These are phyloP conservation scores for Macrolepiota dolichaula DNA, from an alignment of 768 basidiomycete genomes.

Conservation along the genomic window DNA sequence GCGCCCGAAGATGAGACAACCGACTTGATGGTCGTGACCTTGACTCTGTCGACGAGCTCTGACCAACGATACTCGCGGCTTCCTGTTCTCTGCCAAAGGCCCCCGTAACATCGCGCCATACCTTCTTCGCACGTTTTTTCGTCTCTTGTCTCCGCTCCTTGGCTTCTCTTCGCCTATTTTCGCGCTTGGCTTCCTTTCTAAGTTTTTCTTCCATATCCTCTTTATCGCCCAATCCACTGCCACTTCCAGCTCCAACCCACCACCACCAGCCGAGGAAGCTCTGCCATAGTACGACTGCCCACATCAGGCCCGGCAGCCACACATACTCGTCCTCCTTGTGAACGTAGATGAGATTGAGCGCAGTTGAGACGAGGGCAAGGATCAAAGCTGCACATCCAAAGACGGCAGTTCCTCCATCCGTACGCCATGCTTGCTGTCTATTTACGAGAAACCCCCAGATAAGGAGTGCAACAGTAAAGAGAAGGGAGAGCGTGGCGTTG, in stretches of 20 bases:
- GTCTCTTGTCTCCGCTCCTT: constrained; percentile 46
- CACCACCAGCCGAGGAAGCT: constrained; percentile 98
- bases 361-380: constrained; percentile 81
- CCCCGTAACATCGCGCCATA: constrained; percentile 57
- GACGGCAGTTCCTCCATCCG: constrained; percentile 92
- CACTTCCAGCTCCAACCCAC: constrained; percentile 96
- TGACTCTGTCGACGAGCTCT: constrained; percentile 4
- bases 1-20: constrained; percentile 6
- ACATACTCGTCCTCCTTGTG: constrained; percentile 76
- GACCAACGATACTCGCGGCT: background rate
- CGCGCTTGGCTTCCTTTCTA: constrained; percentile 49
- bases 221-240: constrained; percentile 42
- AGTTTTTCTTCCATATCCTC: constrained; percentile 67
- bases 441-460: constrained; percentile 95
- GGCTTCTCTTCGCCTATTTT: constrained; percentile 41
- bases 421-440: constrained; percentile 89
- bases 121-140: constrained; percentile 48
- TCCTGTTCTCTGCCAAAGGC: constrained; percentile 33
- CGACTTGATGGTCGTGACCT: background rate
- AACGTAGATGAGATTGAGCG: constrained; percentile 86
- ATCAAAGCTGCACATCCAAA: constrained; percentile 84
- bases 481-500: constrained; percentile 93
- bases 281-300: constrained; percentile 95
- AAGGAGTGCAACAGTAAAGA: constrained; percentile 86
- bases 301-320: constrained; percentile 91